These are phyloP conservation scores for Pseudohalonectria lignicola DNA, from an alignment of 2,329 filamentous ascomycete genomes.

Conservation along the genomic window DNA sequence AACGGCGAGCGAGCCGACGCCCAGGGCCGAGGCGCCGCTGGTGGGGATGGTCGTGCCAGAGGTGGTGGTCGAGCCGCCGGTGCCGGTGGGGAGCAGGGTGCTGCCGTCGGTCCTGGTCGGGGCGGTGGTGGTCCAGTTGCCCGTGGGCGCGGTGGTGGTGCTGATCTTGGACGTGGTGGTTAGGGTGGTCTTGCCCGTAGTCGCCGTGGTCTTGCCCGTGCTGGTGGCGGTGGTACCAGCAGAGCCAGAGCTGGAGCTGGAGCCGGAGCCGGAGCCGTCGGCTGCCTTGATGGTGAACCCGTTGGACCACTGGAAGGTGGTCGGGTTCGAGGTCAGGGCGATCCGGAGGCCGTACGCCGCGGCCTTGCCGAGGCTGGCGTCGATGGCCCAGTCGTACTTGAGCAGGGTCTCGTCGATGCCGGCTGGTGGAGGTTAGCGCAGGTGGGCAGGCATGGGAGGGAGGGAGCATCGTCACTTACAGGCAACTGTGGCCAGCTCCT, in stretches of 20 bases:
- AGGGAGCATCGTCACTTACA: slow-evolving; percentile 35
- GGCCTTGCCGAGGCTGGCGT: slow-evolving; percentile 26
- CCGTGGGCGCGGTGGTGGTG: slow-evolving; percentile 9
- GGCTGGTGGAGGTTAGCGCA: no score
- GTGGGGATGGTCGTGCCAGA: slow-evolving; percentile 10
- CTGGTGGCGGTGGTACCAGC: slow-evolving; percentile 6
- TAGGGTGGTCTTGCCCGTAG: slow-evolving; percentile 6
- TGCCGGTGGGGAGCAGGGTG: slow-evolving; percentile 9
- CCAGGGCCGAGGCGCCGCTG: slow-evolving; percentile 14
- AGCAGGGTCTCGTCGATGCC: slow-evolving; percentile 32
- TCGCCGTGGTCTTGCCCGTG: slow-evolving; percentile 7
- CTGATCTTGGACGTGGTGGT: slow-evolving; percentile 14
- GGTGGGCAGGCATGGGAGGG: no score
- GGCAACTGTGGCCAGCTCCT: slow-evolving; percentile 29
- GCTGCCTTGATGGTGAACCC: slow-evolving; percentile 41
- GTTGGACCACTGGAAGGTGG: slow-evolving; percentile 50
- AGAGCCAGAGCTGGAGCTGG: slow-evolving; percentile 11
- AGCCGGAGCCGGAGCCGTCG: slow-evolving; percentile 12
- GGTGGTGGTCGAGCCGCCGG: slow-evolving; percentile 9
- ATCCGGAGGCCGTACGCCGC: slow-evolving; percentile 48
- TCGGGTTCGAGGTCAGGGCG: slow-evolving; percentile 31
- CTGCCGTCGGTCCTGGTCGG: slow-evolving; percentile 12
- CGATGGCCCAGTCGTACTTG: slow-evolving; percentile 39
- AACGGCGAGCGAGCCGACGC: slow-evolving; percentile 24
- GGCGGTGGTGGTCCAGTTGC: slow-evolving; percentile 13